Evolutionary conservation across 768 basidiomycete genomes (phyloP).

Genomic region (Tulasnella sp.): DNA sequence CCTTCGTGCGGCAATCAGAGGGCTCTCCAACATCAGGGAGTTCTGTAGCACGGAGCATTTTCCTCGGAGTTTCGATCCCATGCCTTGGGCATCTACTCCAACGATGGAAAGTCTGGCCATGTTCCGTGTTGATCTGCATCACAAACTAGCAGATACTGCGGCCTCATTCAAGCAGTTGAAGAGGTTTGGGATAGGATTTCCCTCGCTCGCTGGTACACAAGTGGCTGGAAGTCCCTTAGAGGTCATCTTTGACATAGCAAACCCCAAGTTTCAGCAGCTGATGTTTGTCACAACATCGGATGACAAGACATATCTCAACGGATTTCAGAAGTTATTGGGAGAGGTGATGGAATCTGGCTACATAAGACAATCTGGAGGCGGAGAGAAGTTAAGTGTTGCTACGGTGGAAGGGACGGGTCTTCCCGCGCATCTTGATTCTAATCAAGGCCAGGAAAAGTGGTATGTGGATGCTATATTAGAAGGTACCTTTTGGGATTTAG

Average conservation of each 20-base stretch:
- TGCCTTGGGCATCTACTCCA: not conserved
- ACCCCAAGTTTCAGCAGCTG: not conserved
- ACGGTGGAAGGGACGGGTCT: too few species aligned
- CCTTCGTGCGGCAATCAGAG: not conserved
- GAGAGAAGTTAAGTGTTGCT: too few species aligned
- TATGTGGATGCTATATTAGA: too few species aligned
- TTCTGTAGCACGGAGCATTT: constrained; percentile 5
- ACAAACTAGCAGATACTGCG: constrained; percentile 1
- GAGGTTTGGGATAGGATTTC: not conserved
- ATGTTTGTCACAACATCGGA: not conserved
- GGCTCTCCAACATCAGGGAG: not conserved
- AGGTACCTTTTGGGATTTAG: too few species aligned
- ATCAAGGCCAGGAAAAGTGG: too few species aligned
- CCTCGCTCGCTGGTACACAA: not conserved
- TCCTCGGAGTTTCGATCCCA: constrained; percentile 1
- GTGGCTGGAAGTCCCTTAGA: constrained; percentile 1
- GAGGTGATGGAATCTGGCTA: constrained; percentile 8
- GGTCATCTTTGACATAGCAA: not conserved
- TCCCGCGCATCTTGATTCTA: too few species aligned
- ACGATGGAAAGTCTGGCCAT: not conserved
- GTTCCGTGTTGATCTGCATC: not conserved
- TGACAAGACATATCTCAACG: not conserved
- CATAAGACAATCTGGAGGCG: too few species aligned
- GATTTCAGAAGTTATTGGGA: constrained; percentile 1
- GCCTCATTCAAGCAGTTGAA: not conserved